These are phyloP conservation scores for Knoxdaviesia proteae DNA, from an alignment of 2,329 filamentous ascomycete species.

Conservation along the genomic window DNA sequence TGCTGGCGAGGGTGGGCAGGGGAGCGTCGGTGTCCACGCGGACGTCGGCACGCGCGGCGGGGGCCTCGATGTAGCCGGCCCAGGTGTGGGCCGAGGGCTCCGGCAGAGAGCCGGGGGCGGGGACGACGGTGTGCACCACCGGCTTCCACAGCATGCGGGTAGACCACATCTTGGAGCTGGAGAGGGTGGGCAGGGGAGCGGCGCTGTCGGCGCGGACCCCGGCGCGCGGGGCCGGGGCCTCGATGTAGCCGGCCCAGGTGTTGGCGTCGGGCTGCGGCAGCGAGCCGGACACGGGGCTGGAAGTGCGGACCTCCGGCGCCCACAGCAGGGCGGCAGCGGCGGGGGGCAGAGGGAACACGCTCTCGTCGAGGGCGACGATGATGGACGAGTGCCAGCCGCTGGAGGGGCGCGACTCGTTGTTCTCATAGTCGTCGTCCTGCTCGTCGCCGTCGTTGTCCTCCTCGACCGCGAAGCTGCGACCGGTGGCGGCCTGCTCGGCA, in stretches of 20 bases:
- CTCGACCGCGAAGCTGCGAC: conserved; percentile 4
- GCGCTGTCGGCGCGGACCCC: no score
- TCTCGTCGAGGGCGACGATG: conserved; percentile 13
- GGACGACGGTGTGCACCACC: background rate
- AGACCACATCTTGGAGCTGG: no score
- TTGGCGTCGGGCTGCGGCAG: conserved; percentile 1
- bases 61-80: conserved; percentile 1
- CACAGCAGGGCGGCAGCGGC: background rate
- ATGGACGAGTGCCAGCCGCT: background rate
- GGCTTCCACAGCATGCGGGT: background rate
- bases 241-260: conserved; percentile 4
- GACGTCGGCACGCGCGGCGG: no score
- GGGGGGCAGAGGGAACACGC: conserved; percentile 4
- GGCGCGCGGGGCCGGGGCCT: background rate
- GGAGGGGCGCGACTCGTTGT: background rate
- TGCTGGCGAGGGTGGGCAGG: no score
- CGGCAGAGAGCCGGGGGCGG: background rate
- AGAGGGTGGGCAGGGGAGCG: no score
- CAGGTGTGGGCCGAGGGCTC: conserved; percentile 4
- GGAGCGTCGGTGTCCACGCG: no score
- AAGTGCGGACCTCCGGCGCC: conserved; percentile 1
- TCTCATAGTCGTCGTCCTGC: conserved; percentile 8
- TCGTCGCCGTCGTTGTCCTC: conserved; percentile 15
- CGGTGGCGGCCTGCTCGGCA: background rate
- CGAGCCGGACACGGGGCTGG: background rate